Evolutionary conservation across 495 filamentous ascomycete genomes (phyloP).

Genomic region (Oleoguttula mirabilis): DNA sequence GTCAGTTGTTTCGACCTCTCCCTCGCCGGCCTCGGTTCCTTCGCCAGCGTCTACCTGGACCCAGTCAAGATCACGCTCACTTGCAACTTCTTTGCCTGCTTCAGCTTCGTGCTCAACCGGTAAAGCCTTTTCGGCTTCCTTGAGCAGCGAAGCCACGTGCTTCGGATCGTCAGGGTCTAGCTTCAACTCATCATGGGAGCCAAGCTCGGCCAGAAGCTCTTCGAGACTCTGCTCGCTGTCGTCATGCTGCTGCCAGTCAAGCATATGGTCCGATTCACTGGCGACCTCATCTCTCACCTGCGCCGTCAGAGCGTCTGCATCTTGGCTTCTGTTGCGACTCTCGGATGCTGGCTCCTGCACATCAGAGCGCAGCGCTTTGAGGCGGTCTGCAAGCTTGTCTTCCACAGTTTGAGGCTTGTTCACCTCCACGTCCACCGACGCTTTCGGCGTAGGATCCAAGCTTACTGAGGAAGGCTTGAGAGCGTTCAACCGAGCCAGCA

Average conservation of each 20-base stretch:
- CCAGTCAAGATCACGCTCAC: slow-evolving; percentile 5
- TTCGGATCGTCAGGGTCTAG: slow-evolving; percentile 21
- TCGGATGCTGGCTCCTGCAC: neutral
- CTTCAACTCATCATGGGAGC: slow-evolving; percentile 24
- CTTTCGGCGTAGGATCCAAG: slow-evolving; percentile 10
- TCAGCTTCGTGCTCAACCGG: slow-evolving; percentile 10
- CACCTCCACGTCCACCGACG: slow-evolving; percentile 10
- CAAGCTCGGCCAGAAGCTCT: slow-evolving; percentile 31
- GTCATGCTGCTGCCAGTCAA: slow-evolving; percentile 11
- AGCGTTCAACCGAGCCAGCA: slow-evolving; percentile 31
- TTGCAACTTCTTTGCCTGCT: neutral
- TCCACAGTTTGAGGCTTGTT: slow-evolving; percentile 3
- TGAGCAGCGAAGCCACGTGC: slow-evolving; percentile 23
- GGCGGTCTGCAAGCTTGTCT: slow-evolving; percentile 23
- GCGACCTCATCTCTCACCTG: slow-evolving; percentile 9
- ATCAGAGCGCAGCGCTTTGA: slow-evolving; percentile 22
- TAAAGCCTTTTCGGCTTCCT: slow-evolving; percentile 23
- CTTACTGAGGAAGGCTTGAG: slow-evolving; percentile 25
- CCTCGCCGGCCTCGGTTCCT: slow-evolving; percentile 1
- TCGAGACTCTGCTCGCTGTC: slow-evolving; percentile 29
- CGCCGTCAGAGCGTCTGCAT: slow-evolving; percentile 1
- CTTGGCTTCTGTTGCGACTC: too few species aligned
- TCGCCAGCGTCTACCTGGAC: neutral
- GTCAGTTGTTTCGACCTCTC: slow-evolving; percentile 15
- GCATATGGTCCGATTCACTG: slow-evolving; percentile 11